Evolutionary conservation across 805 yeast species (phyloP).

Genomic region (Wickerhamomyces sydowiorum): DNA sequence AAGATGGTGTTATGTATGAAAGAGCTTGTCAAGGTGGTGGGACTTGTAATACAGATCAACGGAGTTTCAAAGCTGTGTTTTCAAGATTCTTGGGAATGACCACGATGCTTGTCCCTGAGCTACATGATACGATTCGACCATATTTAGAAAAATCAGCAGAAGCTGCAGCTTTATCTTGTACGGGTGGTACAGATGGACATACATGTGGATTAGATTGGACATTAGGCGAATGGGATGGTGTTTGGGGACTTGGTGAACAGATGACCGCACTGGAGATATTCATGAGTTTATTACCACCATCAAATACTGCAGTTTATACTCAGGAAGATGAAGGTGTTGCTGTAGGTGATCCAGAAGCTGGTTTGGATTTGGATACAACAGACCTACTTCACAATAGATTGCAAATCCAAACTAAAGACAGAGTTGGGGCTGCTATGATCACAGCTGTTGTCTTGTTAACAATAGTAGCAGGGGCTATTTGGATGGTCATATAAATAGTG

Average conservation of each 20-base stretch:
- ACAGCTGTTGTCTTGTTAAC: conserved; percentile 65
- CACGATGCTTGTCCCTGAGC: conserved; percentile 46
- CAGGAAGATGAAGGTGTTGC: conserved; percentile 45
- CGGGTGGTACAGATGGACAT: conserved; percentile 69
- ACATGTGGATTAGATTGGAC: conserved; percentile 75
- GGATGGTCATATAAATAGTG: conserved; percentile 56
- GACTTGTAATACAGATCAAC: conserved; percentile 70
- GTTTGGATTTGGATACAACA: conserved; percentile 33
- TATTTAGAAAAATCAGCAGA: conserved; percentile 45
- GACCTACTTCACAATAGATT: conserved; percentile 31
- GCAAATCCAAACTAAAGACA: conserved; percentile 51
- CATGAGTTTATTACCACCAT: conserved; percentile 37
- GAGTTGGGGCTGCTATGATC: conserved; percentile 82
- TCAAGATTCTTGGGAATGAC: conserved; percentile 58
- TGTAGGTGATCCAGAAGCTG: conserved; percentile 47
- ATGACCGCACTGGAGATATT: conserved; percentile 65
- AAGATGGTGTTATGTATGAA: conserved; percentile 53
- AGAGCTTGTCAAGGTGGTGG: conserved; percentile 47
- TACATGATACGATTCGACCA: conserved; percentile 36
- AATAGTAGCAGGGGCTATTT: conserved; percentile 59
- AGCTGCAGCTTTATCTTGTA: conserved; percentile 66
- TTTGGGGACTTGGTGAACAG: conserved; percentile 74
- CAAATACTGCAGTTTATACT: conserved; percentile 46
- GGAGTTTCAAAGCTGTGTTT: conserved; percentile 66
- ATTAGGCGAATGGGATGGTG: conserved; percentile 52